Evolutionary conservation across 2,329 filamentous ascomycete species (phyloP).

Genomic region (Westerdykella sp.): DNA sequence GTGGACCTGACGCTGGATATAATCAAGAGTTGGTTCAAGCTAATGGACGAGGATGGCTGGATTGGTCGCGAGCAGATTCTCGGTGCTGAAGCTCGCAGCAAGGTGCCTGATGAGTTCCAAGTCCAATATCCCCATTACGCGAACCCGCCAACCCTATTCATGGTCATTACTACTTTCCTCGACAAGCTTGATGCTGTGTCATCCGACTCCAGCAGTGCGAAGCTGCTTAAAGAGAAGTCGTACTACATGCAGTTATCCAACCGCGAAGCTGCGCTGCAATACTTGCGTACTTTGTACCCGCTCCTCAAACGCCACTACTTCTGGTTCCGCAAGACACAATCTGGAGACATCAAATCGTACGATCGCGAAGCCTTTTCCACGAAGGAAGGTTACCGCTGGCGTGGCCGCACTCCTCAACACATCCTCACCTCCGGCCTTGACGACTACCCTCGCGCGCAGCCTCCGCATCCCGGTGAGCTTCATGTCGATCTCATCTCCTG

Average conservation of each 20-base stretch:
- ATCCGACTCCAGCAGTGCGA: slow-evolving; percentile 26
- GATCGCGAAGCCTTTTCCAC: slow-evolving; percentile 80
- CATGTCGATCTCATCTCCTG: slow-evolving; percentile 92
- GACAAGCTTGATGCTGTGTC: slow-evolving; percentile 58
- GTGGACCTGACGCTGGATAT: slow-evolving; percentile 77
- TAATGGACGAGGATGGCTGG: slow-evolving; percentile 97
- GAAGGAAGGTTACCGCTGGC: slow-evolving; percentile 95
- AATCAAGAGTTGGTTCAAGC: slow-evolving; percentile 88
- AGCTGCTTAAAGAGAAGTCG: slow-evolving; percentile 34
- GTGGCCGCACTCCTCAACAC: slow-evolving; percentile 78
- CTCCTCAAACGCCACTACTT: slow-evolving; percentile 81
- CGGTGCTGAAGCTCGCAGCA: slow-evolving; percentile 83
- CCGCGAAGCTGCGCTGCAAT: slow-evolving; percentile 60
- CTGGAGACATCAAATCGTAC: slow-evolving; percentile 83
- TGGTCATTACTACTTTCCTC: slow-evolving; percentile 78
- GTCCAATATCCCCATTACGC: slow-evolving; percentile 96
- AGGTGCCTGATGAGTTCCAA: slow-evolving; percentile 89
- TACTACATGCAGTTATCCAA: slow-evolving; percentile 63
- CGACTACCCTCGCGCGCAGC: slow-evolving; percentile 90
- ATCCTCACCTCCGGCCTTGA: slow-evolving; percentile 90
- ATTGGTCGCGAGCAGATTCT: slow-evolving; percentile 95
- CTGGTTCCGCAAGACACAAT: slow-evolving; percentile 92
- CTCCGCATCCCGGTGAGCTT: slow-evolving; percentile 90
- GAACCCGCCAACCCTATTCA: slow-evolving; percentile 90
- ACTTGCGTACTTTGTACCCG: slow-evolving; percentile 74